phyloP scores from a whole-genome alignment of 805 yeast species.

The Candida sphagnicola region DNA sequence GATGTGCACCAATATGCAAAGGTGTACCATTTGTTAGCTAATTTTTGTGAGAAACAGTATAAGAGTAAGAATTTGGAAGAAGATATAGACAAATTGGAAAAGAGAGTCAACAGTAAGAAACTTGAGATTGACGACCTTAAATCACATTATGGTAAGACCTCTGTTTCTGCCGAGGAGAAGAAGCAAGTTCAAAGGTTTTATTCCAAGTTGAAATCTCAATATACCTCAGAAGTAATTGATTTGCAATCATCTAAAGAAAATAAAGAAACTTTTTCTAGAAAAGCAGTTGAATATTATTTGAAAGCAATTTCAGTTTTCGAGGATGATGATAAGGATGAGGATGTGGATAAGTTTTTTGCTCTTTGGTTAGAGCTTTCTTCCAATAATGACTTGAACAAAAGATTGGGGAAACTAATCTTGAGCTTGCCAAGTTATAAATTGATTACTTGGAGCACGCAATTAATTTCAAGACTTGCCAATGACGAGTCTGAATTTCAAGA shows the following conservation, averaged over 20 bases:
- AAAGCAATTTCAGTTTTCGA: constrained; percentile 46
- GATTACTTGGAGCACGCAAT: constrained; percentile 79
- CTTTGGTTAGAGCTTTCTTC: constrained; percentile 70
- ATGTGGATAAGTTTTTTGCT: constrained; percentile 73
- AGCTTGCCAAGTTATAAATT: constrained; percentile 57
- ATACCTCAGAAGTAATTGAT: constrained; percentile 46
- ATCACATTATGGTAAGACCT: constrained; percentile 35
- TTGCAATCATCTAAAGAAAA: constrained; percentile 34
- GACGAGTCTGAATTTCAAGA: constrained; percentile 53
- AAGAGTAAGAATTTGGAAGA: constrained; percentile 41
- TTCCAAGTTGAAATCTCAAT: constrained; percentile 45
- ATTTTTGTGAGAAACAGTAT: constrained; percentile 67
- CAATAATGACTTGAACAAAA: constrained; percentile 39
- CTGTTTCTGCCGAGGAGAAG: constrained; percentile 43
- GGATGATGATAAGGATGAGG: constrained; percentile 47
- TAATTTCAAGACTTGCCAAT: constrained; percentile 61
- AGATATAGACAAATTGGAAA: constrained; percentile 39
- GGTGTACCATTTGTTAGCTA: constrained; percentile 59
- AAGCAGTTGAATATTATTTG: constrained; percentile 59
- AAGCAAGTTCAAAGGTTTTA: constrained; percentile 51
- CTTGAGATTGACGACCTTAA: constrained; percentile 50
- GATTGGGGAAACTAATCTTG: constrained; percentile 34
- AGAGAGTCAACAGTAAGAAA: constrained; percentile 37
- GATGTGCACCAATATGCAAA: constrained; percentile 30
- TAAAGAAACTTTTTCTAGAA: constrained; percentile 41